Evolutionary conservation across 2,329 filamentous ascomycete genomes (phyloP).

Genomic region (Herpotrichia juniperi): DNA sequence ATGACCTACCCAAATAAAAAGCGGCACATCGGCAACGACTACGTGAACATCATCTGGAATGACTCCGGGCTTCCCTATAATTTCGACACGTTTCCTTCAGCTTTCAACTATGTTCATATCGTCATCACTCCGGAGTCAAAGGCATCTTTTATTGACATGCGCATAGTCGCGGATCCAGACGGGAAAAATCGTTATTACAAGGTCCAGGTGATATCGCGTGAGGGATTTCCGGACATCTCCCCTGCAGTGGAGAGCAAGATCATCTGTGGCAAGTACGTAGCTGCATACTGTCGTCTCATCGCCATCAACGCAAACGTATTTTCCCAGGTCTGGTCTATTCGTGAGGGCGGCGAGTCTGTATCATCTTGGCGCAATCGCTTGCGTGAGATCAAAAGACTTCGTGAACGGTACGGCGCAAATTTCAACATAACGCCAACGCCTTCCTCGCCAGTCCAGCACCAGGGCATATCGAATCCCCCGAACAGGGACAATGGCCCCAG

Average conservation of each 20-base stretch:
- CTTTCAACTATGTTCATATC: slow-evolving; percentile 97
- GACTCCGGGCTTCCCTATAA: slow-evolving; percentile 88
- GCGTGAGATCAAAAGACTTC: slow-evolving; percentile 80
- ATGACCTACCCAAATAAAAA: slow-evolving; percentile 81
- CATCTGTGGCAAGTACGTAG: slow-evolving; percentile 80
- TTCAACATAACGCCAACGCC: slow-evolving; percentile 21
- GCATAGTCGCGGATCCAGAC: slow-evolving; percentile 49
- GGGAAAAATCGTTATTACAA: slow-evolving; percentile 72
- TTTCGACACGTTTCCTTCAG: slow-evolving; percentile 90
- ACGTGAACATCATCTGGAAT: slow-evolving; percentile 98
- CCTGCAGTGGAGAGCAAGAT: slow-evolving; percentile 89
- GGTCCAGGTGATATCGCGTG: slow-evolving; percentile 86
- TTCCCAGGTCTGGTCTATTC: slow-evolving; percentile 83
- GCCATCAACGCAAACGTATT: slow-evolving; percentile 95
- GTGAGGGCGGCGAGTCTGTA: slow-evolving; percentile 79
- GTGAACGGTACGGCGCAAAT: slow-evolving; percentile 60
- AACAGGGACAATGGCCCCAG: not conserved
- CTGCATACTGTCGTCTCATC: slow-evolving; percentile 83
- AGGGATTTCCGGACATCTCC: slow-evolving; percentile 89
- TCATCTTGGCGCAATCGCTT: slow-evolving; percentile 90
- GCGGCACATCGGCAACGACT: slow-evolving; percentile 94
- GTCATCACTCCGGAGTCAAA: slow-evolving; percentile 88
- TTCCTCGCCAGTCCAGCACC: slow-evolving; percentile 27
- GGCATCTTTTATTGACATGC: slow-evolving; percentile 71
- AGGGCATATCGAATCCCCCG: slow-evolving; percentile 3